Evolutionary conservation across 768 basidiomycete genomes (phyloP), one percentile per base, ranked within the genome.

Genomic region (Myochromella boudieri): DNA sequence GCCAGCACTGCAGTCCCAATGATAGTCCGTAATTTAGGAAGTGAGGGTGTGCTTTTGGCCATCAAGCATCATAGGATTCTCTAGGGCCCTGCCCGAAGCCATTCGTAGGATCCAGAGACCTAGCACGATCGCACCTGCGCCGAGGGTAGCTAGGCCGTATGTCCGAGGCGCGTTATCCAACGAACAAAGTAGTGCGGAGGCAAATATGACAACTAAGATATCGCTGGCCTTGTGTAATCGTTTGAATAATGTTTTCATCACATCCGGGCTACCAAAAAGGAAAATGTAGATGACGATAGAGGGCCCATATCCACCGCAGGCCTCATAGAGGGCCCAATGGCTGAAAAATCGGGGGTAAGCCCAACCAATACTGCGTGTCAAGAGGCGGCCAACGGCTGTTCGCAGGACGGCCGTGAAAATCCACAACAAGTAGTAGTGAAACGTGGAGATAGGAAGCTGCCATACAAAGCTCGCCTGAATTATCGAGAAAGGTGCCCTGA

Each of bases 91-190:
- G 38, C 46, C 47, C 4, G 48, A 43, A 15, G 38, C 26, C 3
- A 55, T 39, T 9, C 28, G 50, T 22, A 52, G 26, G 1, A 40
- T 44, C 24, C 49, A 29, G 25, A 48, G 55, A 10, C 52, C n/a
- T 17, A 63, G 10, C n/a, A 56, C 41, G 8, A 60, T 34, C 11
- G 60, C 46, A 9, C 60, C 25, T 4, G 62, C 63, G 11, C 60
- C 55, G 10, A 64, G 37, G 11, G 66, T 34, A 2, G 65, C 62
- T 18, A 61, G 42, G 2, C 56, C 53, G 33, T 74, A 74, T 18
- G 70, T 72, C 70, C 71, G 75, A 7, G 70, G 69, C 4, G 66
- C 60, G 11, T 60, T 42, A 31, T 73, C 73, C 17, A 72, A 47
- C 52, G 42, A 59, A 25, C 52, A 54, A 10, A 62, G 48, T 27